These are phyloP conservation scores for Salpingoeca rosetta DNA, from an alignment of 78 protist genomes.

Conservation along the genomic window DNA sequence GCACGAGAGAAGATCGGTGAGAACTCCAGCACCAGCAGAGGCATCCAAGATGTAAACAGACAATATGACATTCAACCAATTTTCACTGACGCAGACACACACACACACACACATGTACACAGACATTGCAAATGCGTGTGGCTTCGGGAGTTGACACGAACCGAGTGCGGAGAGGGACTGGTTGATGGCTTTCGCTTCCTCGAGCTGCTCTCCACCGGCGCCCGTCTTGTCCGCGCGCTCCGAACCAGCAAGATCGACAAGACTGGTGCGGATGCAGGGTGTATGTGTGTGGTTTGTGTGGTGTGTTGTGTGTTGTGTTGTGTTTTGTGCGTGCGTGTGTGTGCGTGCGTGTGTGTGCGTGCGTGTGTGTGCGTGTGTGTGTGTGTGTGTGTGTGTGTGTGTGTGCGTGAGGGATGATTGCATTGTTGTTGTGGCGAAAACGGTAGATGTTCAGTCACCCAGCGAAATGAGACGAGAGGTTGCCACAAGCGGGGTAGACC, in stretches of 20 bases:
- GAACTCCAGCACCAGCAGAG: not conserved
- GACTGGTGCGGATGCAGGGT: constrained; percentile 23
- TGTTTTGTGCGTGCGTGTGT: too few relatives aligned
- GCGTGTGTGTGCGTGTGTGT: too few relatives aligned
- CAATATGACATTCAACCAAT: not conserved
- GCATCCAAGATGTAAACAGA: not conserved
- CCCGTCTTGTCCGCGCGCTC: constrained; percentile 60
- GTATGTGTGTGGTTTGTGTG: too few relatives aligned
- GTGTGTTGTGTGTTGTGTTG: too few relatives aligned
- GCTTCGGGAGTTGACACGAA: constrained; percentile 72
- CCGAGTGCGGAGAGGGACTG: constrained; percentile 60
- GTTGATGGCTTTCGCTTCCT: constrained; percentile 74
- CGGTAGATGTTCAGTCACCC: too few relatives aligned
- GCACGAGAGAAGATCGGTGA: not conserved
- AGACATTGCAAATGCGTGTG: not conserved
- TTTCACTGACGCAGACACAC: not conserved
- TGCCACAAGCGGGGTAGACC: too few relatives aligned
- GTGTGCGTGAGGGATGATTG: too few relatives aligned
- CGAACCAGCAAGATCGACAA: constrained; percentile 85
- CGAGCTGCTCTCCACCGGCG: constrained; percentile 61
- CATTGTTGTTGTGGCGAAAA: too few relatives aligned
- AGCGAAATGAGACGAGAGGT: too few relatives aligned
- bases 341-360: too few relatives aligned
- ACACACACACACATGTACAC: not conserved
- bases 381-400: too few relatives aligned